Evolutionary conservation across 257 asterid species (phyloP).

Genomic region (Coffea eugenioides): DNA sequence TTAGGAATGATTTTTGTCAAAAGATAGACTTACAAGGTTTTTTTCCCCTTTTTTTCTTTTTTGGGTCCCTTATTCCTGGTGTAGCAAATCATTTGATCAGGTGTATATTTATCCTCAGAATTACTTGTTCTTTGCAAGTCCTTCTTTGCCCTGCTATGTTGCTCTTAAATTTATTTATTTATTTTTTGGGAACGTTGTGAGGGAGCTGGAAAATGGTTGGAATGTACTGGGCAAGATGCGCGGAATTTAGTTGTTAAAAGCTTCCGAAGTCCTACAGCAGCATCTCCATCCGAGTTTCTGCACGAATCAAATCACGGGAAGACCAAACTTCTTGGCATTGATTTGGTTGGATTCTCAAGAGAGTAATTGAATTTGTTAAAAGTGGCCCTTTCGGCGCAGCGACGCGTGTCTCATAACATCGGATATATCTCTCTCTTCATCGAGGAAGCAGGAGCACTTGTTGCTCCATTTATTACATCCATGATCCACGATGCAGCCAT

Average conservation of each 20-base stretch:
- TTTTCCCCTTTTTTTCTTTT: not conserved
- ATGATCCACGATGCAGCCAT: too few relatives aligned
- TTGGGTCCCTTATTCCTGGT: not conserved
- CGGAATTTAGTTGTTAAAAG: not conserved
- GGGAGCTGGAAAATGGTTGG: not conserved
- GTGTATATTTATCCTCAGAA: not conserved
- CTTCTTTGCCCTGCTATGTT: not conserved
- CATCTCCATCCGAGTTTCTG: too few relatives aligned
- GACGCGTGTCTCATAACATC: too few relatives aligned
- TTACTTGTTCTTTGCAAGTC: not conserved
- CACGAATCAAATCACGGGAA: too few relatives aligned
- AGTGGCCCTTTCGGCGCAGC: too few relatives aligned
- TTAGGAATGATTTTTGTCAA: conserved; percentile 1
- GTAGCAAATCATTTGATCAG: not conserved
- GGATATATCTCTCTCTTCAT: too few relatives aligned
- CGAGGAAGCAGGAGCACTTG: too few relatives aligned
- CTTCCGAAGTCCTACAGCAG: not conserved
- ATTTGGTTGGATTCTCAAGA: too few relatives aligned
- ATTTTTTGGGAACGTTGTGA: not conserved
- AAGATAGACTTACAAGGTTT: not conserved
- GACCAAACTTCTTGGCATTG: too few relatives aligned
- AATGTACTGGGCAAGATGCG: not conserved
- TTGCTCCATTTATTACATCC: too few relatives aligned
- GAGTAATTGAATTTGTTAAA: too few relatives aligned
- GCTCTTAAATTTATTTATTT: not conserved